Conservation (phyloP, 768 basidiomycete species). For the Pholiota molesta region DNA sequence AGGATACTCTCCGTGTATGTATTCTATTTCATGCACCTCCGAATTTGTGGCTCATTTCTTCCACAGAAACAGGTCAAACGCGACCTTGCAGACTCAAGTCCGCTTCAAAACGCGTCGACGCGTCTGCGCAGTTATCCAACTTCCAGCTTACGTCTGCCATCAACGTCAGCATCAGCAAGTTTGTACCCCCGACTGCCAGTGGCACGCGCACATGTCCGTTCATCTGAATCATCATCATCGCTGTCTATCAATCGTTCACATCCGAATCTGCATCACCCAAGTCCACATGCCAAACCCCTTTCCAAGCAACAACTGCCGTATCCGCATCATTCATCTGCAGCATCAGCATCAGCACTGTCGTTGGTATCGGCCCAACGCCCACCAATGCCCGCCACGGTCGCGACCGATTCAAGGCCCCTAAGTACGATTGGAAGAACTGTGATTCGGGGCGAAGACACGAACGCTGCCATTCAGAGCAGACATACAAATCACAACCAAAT, state of each 20-base stretch:
- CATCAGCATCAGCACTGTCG: background rate
- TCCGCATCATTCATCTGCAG: constrained; percentile 5
- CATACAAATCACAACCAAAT: background rate
- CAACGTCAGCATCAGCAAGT: background rate
- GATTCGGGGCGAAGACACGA: background rate
- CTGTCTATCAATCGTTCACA: background rate
- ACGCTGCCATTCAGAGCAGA: background rate
- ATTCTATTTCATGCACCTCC: background rate
- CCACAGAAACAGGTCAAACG: constrained; percentile 1
- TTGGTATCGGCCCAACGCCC: background rate
- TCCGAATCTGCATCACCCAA: background rate
- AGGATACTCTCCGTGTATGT: background rate
- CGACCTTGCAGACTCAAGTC: background rate
- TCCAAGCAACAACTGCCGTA: background rate
- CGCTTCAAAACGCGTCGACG: constrained; percentile 7
- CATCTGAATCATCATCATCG: background rate
- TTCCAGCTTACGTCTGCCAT: background rate
- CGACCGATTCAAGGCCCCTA: background rate
- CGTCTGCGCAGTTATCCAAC: constrained; percentile 1
- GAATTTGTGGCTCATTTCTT: background rate
- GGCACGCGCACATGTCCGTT: constrained; percentile 6
- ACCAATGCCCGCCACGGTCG: background rate
- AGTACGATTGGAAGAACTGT: background rate
- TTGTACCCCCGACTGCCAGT: background rate
- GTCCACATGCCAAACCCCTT: no score